Evolutionary conservation across 441 rosid genomes (phyloP), one percentile per base, ranked within the genome.

Genomic region (Raphanus hybrid): DNA sequence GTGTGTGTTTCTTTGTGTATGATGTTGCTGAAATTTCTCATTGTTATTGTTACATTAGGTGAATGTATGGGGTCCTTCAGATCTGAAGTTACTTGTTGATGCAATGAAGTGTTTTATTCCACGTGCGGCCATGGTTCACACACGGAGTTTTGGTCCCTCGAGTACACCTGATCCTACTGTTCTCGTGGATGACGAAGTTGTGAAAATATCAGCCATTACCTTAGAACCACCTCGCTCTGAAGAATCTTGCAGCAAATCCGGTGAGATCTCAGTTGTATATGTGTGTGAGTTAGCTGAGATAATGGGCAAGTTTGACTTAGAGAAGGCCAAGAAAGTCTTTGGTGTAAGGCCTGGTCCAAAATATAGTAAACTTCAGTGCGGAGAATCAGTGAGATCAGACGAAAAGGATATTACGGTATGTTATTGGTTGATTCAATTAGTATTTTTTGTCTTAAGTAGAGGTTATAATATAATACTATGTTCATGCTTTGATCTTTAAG

Each of bases 91-190:
- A 82, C 71, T 95, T 78, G 92, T 93, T 62, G 88, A 92, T 84
- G 99, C 98, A 45, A 91, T 95, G 98, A 91, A 84, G 80, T 90
- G 88, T 55, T 95, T 95, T 81, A 88, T 91, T 80, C 98, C 98
- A 69, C 95, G 91, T 76, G 96, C 97, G 66, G 91, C 99, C 67
- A 95, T 93, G 99, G 95, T 93, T 84, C 92, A 95, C 75, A 86
- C 99, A 1, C 84, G 75, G 55, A 85, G 96, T 78, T 95, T 93
- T 81, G 98, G 98, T 26, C 83, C 86, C 4, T 59, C 83, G 14
- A 59, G 71, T 69, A 41, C 82, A 62, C 84, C 85, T 76, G 88
- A 87, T 8, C 89, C 90, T 70, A 78, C 88, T 74, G 85, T 87
- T 72, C 91, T 95, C 71, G 82, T 93, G 52, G 78, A 90, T 50